Evolutionary conservation across 169 alveolate genomes (phyloP).

Genomic region (Prorocentrum cordatum): DNA sequence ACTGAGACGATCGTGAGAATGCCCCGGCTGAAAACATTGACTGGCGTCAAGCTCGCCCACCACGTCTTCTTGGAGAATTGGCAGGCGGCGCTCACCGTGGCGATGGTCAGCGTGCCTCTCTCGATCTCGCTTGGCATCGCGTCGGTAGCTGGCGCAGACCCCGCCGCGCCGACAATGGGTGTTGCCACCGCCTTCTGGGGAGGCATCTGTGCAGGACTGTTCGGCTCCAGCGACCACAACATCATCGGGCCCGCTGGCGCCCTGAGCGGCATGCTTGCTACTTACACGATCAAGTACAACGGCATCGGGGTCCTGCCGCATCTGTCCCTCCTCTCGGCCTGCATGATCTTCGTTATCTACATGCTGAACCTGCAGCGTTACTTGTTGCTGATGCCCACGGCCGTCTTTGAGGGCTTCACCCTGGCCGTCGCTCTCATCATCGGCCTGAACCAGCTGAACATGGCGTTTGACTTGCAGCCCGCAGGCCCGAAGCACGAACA

Average conservation of each 20-base stretch:
- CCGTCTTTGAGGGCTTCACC: constrained; percentile 43
- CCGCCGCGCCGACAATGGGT: no score
- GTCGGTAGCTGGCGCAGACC: no score
- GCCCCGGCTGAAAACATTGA: no score
- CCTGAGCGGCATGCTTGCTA: constrained; percentile 25
- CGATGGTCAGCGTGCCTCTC: no score
- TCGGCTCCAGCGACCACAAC: constrained; percentile 60
- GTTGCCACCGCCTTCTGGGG: constrained; percentile 65
- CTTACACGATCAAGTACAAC: constrained; percentile 36
- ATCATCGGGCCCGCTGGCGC: constrained; percentile 65
- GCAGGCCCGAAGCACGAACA: constrained; percentile 50
- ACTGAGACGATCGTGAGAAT: no score
- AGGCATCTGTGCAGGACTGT: constrained; percentile 28
- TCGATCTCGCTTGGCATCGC: no score
- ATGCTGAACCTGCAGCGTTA: constrained; percentile 33
- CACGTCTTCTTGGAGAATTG: no score
- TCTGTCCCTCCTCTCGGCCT: background rate
- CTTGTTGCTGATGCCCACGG: constrained; percentile 54
- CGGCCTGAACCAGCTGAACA: constrained; percentile 41
- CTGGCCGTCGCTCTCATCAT: constrained; percentile 53
- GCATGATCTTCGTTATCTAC: constrained; percentile 21
- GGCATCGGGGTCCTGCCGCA: constrained; percentile 14
- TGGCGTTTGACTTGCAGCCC: constrained; percentile 34
- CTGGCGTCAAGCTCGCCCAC: no score
- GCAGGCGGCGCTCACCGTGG: no score